Base-by-base conservation (phyloP, 306 rosid genomes). In the Styphnolobium japonicum region DNA sequence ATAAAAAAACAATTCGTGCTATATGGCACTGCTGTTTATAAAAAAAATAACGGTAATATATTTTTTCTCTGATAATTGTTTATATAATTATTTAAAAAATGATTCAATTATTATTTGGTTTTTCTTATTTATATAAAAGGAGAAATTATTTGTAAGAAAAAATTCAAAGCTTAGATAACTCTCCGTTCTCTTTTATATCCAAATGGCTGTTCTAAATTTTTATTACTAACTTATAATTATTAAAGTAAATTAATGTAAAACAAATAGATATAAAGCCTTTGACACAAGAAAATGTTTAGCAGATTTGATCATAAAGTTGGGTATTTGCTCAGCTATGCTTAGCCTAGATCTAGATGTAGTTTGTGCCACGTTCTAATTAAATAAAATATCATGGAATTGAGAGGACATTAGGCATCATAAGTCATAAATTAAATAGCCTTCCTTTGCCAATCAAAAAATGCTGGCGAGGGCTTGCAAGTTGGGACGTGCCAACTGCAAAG, bases 401-500 rank as follows among this genome's bases (percentile, higher is more conserved):
- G 40, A 34, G 34, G n/a, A 10, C 22, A 61, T 31, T 27, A 34
- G 16, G 46, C 15, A 43, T n/a, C 46, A 48, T 36, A 39, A 8
- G 23, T 34, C 31, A 19, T 18, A 49, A 19, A 33, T 11, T 31
- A 29, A 46, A 62, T n/a, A 3, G 27, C 68, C 10, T 12, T 43
- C 4, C 25, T 34, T 25, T 11, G 39, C 39, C 65, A 11, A 12
- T 33, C 19, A 58, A 12, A 61, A 57, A 19, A 4, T 21, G 11
- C 3, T 7, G 61, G 45, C 3, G 19, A 45, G n/a, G 7, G 21
- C 64, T 36, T 48, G 16, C 25, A 62, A 62, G 23, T 75, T 63
- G 73, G 29, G 63, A 64, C 75, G 74, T 77, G 75, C 31, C 56
- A 66, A 49, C 73, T 37, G 31, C 81, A 64, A 22, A 65, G 7